phyloP scores from a whole-genome alignment of 1,284 basidiomycete species.

The Puccinia horiana region DNA sequence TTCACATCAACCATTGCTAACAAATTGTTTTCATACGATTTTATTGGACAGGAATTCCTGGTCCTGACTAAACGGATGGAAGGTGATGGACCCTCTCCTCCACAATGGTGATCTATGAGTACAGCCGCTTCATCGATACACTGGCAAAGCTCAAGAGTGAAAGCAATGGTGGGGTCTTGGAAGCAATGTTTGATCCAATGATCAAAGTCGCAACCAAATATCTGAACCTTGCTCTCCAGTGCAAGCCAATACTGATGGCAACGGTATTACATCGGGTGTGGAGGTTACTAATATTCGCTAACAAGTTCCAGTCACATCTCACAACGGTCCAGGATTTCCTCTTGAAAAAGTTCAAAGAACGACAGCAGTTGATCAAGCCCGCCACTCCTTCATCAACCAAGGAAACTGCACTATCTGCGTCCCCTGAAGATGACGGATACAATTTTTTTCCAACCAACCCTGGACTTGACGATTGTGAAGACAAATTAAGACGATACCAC shows the following conservation, averaged over 20 bases:
- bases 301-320: neutral
- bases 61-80: slow-evolving; percentile 2
- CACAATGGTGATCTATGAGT: neutral
- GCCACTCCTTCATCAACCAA: neutral
- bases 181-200: slow-evolving; percentile 9
- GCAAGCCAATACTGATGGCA: slow-evolving; percentile 1
- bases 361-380: neutral
- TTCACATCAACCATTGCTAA: neutral
- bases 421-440: neutral
- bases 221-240: neutral
- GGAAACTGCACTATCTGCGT: neutral
- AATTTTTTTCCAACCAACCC: neutral
- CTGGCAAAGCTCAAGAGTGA: neutral
- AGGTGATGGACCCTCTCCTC: neutral
- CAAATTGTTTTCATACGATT: neutral
- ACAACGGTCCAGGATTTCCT: neutral
- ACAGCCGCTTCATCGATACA: neutral
- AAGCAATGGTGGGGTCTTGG: neutral
- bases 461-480: neutral
- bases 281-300: neutral
- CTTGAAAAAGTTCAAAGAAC: neutral
- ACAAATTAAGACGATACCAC: neutral
- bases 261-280: neutral
- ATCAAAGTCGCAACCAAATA: neutral
- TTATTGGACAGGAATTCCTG: neutral